A percentile compares a stretch with the other conserved stretches of the same genome.
phyloP scores from a whole-genome alignment of 2,329 filamentous ascomycete species.

The Stagonosporopsis tanaceti region DNA sequence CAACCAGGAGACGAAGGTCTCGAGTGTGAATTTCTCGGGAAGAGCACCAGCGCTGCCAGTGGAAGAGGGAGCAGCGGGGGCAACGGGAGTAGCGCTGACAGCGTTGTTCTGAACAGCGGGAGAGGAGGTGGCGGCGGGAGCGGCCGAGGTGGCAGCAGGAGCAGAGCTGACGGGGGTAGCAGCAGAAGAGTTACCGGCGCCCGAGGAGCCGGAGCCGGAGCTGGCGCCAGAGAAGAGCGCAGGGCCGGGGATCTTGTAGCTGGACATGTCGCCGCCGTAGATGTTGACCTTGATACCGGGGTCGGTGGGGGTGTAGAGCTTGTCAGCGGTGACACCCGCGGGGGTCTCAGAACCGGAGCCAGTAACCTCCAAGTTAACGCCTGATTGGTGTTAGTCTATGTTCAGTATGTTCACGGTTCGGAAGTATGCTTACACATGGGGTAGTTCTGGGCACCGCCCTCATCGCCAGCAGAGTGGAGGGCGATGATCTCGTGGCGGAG shows the following conservation, averaged over 20 bases:
- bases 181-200: slow-evolving; percentile 16
- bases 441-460: slow-evolving; percentile 57
- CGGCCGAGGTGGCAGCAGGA: slow-evolving; percentile 1
- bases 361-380: slow-evolving; percentile 63
- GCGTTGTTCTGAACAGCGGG: slow-evolving; percentile 4
- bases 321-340: slow-evolving; percentile 57
- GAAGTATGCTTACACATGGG: slow-evolving; percentile 48
- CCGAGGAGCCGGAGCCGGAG: slow-evolving; percentile 18
- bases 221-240: slow-evolving; percentile 40
- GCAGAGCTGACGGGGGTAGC: slow-evolving; percentile 21
- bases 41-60: slow-evolving; percentile 16
- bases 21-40: slow-evolving; percentile 30
- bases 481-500: slow-evolving; percentile 68
- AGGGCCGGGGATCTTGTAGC: slow-evolving; percentile 63
- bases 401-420: slow-evolving; percentile 16
- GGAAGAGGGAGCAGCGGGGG: slow-evolving; percentile 18
- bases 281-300: slow-evolving; percentile 68
- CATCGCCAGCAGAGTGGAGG: slow-evolving; percentile 61
- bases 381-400: background rate
- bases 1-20: slow-evolving; percentile 36
- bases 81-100: slow-evolving; percentile 1
- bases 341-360: slow-evolving; percentile 59
- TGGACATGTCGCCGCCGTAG: slow-evolving; percentile 55
- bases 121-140: slow-evolving; percentile 16
- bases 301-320: slow-evolving; percentile 65